Evolutionary conservation across 495 filamentous ascomycete species (phyloP).

Genomic region (Talaromyces nanjingensis): DNA sequence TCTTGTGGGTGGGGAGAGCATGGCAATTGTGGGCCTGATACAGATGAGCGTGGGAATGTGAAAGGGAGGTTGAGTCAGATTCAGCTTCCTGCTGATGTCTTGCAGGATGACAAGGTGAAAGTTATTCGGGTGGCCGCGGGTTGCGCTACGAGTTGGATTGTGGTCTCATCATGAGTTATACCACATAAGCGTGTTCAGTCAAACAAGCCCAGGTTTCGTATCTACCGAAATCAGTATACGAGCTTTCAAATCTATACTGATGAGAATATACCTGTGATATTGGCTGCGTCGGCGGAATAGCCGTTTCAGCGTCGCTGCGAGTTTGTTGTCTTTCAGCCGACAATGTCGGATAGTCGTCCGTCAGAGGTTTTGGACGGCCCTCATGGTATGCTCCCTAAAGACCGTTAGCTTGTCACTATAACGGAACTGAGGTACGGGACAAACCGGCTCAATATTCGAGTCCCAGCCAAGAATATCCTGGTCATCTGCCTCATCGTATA

Average conservation of each 20-base stretch:
- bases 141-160: conserved; percentile 83
- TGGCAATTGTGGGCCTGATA: conserved; percentile 80
- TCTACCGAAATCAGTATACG: conserved; percentile 17
- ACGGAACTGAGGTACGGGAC: conserved; percentile 13
- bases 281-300: conserved; percentile 43
- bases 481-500: conserved; percentile 62
- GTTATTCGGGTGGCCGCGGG: conserved; percentile 65
- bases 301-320: conserved; percentile 27
- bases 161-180: conserved; percentile 15
- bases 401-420: conserved; percentile 25
- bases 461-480: conserved; percentile 78
- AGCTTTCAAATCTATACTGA: background rate
- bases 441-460: conserved; percentile 49
- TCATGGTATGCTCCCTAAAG: conserved; percentile 10
- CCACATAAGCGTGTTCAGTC: conserved; percentile 21
- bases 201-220: conserved; percentile 39
- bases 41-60: conserved; percentile 54
- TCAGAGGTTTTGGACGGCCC: conserved; percentile 6
- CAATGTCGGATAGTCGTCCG: conserved; percentile 3
- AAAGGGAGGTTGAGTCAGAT: conserved; percentile 58
- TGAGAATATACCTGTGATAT: conserved; percentile 38
- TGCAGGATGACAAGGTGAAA: conserved; percentile 7
- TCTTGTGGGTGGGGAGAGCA: conserved; percentile 97
- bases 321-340: conserved; percentile 7
- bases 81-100: conserved; percentile 25